Evolutionary conservation across 2,329 filamentous ascomycete genomes (phyloP).

Genomic region (Berkeleyomyces rouxiae): DNA sequence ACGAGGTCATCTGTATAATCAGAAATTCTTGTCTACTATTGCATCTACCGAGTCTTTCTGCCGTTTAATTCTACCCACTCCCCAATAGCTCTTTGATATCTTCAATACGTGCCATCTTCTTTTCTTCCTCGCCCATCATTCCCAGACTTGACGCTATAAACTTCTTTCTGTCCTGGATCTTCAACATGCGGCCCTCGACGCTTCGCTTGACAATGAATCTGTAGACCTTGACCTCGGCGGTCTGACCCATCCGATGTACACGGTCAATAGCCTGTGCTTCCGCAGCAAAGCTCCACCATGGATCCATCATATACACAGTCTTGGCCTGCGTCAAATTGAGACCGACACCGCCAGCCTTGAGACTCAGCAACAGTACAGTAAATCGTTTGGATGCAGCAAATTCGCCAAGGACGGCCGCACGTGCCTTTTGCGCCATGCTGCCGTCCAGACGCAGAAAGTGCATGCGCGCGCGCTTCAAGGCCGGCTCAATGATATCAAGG

Average conservation of each 20-base stretch:
- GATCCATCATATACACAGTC: slow-evolving; percentile 97
- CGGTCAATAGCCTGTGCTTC: slow-evolving; percentile 96
- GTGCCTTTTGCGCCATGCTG: slow-evolving; percentile 69
- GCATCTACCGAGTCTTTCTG: no score
- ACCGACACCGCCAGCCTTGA: slow-evolving; percentile 84
- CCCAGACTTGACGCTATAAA: slow-evolving; percentile 89
- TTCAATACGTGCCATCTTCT: slow-evolving; percentile 74
- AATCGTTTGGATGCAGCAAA: slow-evolving; percentile 47
- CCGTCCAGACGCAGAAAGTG: slow-evolving; percentile 79
- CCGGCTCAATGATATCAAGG: slow-evolving; percentile 74
- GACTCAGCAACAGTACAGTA: slow-evolving; percentile 61
- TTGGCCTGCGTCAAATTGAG: slow-evolving; percentile 81
- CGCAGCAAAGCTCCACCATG: slow-evolving; percentile 96
- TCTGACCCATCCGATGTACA: slow-evolving; percentile 92
- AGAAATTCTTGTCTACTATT: no score
- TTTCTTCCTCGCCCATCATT: slow-evolving; percentile 90
- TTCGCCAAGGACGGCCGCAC: slow-evolving; percentile 58
- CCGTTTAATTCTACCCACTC: background rate
- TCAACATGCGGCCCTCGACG: slow-evolving; percentile 89
- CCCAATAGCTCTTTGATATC: slow-evolving; percentile 76
- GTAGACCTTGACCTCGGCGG: slow-evolving; percentile 67
- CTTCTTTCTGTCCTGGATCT: slow-evolving; percentile 88
- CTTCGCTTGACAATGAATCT: slow-evolving; percentile 80
- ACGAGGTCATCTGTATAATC: no score
- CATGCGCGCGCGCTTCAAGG: slow-evolving; percentile 55